Conservation (phyloP, 345 rosid species). For the Murraya koenigii region DNA sequence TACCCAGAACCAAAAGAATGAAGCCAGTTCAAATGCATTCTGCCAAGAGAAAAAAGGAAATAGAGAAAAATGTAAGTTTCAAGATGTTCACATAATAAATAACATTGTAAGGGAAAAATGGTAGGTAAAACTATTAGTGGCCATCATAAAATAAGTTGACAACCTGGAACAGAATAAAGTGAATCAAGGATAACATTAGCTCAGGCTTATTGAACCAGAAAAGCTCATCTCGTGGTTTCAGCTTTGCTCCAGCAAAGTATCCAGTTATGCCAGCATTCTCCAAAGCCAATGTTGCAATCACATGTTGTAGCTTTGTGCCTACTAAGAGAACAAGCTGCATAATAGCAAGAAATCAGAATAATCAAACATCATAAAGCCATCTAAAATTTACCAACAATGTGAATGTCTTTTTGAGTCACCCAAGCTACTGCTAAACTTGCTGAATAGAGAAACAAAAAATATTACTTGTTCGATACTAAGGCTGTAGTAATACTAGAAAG, state of each 20-base stretch:
- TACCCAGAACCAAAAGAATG: slow-evolving; percentile 99
- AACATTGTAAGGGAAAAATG: not conserved
- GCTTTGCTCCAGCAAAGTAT: slow-evolving; percentile 39
- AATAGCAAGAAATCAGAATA: slow-evolving; percentile 15
- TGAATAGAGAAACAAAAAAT: not conserved
- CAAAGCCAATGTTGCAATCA: slow-evolving; percentile 83
- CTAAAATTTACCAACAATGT: not conserved
- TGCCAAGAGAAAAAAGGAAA: slow-evolving; percentile 33
- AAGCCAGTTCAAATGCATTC: slow-evolving; percentile 95
- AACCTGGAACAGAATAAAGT: slow-evolving; percentile 94
- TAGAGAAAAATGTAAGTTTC: slow-evolving; percentile 22
- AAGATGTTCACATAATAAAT: not conserved
- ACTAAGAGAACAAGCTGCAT: slow-evolving; percentile 73
- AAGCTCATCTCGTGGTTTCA: slow-evolving; percentile 89
- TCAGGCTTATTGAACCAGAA: slow-evolving; percentile 97
- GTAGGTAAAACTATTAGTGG: slow-evolving; percentile 2
- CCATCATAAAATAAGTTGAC: not conserved
- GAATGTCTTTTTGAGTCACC: not conserved
- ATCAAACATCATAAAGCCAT: not conserved
- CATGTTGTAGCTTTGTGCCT: slow-evolving; percentile 86
- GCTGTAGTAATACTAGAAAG: not conserved
- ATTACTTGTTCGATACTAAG: not conserved
- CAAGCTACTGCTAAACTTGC: not conserved
- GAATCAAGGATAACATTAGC: slow-evolving; percentile 69
- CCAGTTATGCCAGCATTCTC: slow-evolving; percentile 65